A percentile compares a stretch with the other conserved stretches of the same genome.
phyloP scores from a whole-genome alignment of 192 early-diverging fungal species.

The Coemansia sp. region DNA sequence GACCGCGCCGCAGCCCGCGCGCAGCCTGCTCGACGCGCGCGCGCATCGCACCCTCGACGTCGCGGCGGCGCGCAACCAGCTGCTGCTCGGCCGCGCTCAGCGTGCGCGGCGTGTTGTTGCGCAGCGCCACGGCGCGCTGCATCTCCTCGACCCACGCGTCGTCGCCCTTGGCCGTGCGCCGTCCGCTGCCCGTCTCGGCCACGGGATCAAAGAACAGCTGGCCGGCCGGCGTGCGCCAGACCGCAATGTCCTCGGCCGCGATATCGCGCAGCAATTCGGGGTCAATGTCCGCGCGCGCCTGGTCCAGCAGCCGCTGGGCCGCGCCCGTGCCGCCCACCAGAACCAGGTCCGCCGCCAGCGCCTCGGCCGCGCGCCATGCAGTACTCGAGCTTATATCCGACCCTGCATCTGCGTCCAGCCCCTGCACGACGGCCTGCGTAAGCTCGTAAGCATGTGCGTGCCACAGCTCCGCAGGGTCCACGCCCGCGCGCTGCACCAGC shows the following conservation, averaged over 20 bases:
- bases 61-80: slow-evolving; percentile 65
- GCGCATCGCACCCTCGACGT: slow-evolving; percentile 73
- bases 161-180: slow-evolving; percentile 10
- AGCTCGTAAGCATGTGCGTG: slow-evolving; percentile 42
- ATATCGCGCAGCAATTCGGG: slow-evolving; percentile 18
- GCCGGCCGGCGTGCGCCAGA: slow-evolving; percentile 33
- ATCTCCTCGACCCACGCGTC: slow-evolving; percentile 45
- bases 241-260: slow-evolving; percentile 25
- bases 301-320: slow-evolving; percentile 32
- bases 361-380: slow-evolving; percentile 9
- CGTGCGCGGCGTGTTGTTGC: slow-evolving; percentile 24
- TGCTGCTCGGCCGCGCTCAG: slow-evolving; percentile 64
- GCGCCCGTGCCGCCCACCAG: slow-evolving; percentile 29
- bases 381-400: background rate
- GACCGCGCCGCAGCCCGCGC: slow-evolving; percentile 55
- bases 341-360: slow-evolving; percentile 28
- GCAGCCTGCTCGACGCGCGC: slow-evolving; percentile 57
- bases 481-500: slow-evolving; percentile 70
- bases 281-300: slow-evolving; percentile 24
- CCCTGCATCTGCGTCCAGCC: slow-evolving; percentile 37
- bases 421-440: slow-evolving; percentile 47
- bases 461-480: slow-evolving; percentile 68
- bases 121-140: slow-evolving; percentile 25
- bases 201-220: slow-evolving; percentile 40
- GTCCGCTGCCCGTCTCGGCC: slow-evolving; percentile 2